Evolutionary conservation across 306 rosid species (phyloP).

Genomic region (Dryas alaskensis): DNA sequence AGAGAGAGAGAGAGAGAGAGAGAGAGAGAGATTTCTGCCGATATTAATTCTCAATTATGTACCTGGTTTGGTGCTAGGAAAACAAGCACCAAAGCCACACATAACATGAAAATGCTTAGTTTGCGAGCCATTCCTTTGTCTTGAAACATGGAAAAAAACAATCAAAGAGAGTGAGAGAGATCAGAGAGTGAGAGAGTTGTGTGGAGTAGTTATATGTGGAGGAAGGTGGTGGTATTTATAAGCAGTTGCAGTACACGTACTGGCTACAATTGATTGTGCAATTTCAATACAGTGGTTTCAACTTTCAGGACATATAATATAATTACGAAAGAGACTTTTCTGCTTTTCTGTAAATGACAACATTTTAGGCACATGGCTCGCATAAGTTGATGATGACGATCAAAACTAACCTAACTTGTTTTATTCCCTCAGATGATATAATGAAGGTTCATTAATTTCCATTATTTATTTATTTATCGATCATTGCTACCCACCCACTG

Average conservation of each 20-base stretch:
- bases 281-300: neutral
- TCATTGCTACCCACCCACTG: too few relatives aligned
- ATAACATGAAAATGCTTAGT: conserved; percentile 7
- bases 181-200: neutral
- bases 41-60: neutral
- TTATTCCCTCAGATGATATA: too few relatives aligned
- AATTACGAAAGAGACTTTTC: neutral
- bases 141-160: neutral
- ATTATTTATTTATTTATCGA: too few relatives aligned
- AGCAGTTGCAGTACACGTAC: neutral
- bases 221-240: conserved; percentile 4
- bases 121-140: conserved; percentile 1
- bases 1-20: neutral
- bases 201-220: neutral
- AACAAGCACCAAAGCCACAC: conserved; percentile 16
- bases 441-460: too few relatives aligned
- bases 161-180: neutral
- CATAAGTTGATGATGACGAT: too few relatives aligned
- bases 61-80: conserved; percentile 19
- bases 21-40: neutral
- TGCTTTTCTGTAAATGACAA: neutral
- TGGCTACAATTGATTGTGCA: neutral
- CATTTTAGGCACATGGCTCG: neutral
- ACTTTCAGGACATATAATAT: neutral
- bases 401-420: too few relatives aligned